Evolutionary conservation across 495 filamentous ascomycete species (phyloP), one percentile per base, ranked within the genome.

Genomic region (Articulospora tetracladia): DNA sequence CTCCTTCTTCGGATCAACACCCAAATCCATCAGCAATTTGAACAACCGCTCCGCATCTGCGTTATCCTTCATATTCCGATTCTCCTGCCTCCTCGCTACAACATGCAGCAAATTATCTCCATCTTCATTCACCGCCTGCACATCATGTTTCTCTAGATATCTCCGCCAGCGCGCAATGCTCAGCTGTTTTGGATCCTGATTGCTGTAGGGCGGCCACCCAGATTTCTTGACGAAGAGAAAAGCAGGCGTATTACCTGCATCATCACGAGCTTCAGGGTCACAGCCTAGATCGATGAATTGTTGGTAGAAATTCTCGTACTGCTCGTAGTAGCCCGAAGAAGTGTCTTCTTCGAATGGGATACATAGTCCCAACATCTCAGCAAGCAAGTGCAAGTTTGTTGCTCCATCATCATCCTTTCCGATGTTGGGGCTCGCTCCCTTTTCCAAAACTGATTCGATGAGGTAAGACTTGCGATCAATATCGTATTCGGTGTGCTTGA

Each of bases 1-100:
- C 59, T 74, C 72, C 25, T 32, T 19, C 68, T 66, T 70, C 23
- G 71, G 71, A 70, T 74, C 72, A 17, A 74, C 53, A 13, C 69
- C 68, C 62, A 66, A 58, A 22, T 61, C 64, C 55, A 71, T 58
- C 25, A 72, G 39, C 19, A 64, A 55, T 41, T 63, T 55, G 59
- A 70, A 72, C 27, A 68, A 48, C 11, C 25, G 7, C 28, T 30
- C 28, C 7, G 10, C 48, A 50, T 53, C 59, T 34, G 60, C 34
- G 11, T 62, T 26, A 44, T 64, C 59, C 8, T 52, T 39, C 24
- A 41, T 20, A 22, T 23, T 20, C 0, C 25, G 2, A 17, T 44
- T 22, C 32, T 34, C 51, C 24, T 66, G 57, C 24, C 61, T 63
- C 13, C 63, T 61, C 25, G 73, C 71, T 26, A 71, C 44, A 30